A percentile compares a stretch with the other conserved stretches of the same genome.
These are phyloP conservation scores for Bassia scoparia DNA, from an alignment of 148 eudicot genomes.

Conservation along the genomic window DNA sequence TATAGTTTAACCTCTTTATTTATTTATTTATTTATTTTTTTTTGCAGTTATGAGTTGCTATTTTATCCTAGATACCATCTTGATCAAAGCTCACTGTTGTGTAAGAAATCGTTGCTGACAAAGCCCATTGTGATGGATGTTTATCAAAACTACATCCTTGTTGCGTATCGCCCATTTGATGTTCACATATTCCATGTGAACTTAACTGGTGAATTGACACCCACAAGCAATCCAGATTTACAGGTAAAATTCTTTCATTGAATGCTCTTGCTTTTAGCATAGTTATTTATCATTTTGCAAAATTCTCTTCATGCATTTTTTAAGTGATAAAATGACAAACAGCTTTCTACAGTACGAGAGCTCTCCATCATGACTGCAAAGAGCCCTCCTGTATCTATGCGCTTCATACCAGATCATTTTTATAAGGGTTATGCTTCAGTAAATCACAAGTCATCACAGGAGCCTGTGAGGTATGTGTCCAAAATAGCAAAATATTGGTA, in stretches of 20 bases:
- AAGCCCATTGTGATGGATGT: conserved; percentile 97
- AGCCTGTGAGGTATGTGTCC: conserved; percentile 70
- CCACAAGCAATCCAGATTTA: conserved; percentile 66
- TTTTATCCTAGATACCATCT: conserved; percentile 99
- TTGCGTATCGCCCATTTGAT: conserved; percentile 89
- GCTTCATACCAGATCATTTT: conserved; percentile 88
- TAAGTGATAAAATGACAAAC: conserved; percentile 99
- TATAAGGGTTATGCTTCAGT: conserved; percentile 36
- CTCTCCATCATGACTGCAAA: conserved; percentile 98
- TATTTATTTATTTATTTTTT: background rate
- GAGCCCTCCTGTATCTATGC: conserved; percentile 94
- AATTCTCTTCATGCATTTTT: conserved; percentile 63
- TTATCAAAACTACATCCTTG: conserved; percentile 83
- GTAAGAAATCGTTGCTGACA: conserved; percentile 69
- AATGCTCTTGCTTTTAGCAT: background rate
- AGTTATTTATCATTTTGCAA: conserved; percentile 15
- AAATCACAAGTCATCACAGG: conserved; percentile 41
- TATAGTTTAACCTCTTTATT: background rate
- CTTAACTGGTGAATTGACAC: conserved; percentile 77
- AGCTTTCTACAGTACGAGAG: conserved; percentile 99
- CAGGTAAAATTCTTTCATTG: conserved; percentile 49
- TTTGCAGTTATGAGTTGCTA: conserved; percentile 88
- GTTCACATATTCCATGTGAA: conserved; percentile 85
- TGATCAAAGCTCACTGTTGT: conserved; percentile 91
- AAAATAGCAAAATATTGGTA: background rate